Evolutionary conservation across 768 basidiomycete species (phyloP).

Genomic region (Cystofilobasidium macerans): DNA sequence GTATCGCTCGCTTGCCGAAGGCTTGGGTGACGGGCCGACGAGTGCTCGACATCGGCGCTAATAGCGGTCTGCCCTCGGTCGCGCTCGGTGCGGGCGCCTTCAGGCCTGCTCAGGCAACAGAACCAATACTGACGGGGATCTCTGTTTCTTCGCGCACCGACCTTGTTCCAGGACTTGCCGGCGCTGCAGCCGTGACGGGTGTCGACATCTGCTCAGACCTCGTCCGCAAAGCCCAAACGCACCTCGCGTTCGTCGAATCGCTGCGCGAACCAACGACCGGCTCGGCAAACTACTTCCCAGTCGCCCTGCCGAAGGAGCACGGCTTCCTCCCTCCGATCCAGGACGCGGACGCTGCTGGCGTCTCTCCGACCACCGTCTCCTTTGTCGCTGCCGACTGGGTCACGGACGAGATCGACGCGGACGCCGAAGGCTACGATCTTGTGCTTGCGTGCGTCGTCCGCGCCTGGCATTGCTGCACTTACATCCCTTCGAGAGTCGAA

Average conservation of each 20-base stretch:
- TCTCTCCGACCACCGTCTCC: constrained; percentile 67
- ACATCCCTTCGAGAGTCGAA: not conserved
- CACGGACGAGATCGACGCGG: constrained; percentile 45
- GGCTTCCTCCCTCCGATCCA: constrained; percentile 17
- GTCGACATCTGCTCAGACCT: constrained; percentile 21
- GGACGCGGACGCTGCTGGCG: not conserved
- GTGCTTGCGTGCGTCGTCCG: constrained; percentile 56
- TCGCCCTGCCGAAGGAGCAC: constrained; percentile 19
- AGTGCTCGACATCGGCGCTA: constrained; percentile 77
- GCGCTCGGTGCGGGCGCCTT: constrained; percentile 55
- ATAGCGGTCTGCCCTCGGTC: constrained; percentile 73
- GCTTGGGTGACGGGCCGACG: constrained; percentile 47
- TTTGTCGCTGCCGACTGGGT: constrained; percentile 70
- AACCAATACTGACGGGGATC: not conserved
- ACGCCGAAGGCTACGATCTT: constrained; percentile 55
- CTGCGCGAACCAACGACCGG: constrained; percentile 2
- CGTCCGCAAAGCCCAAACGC: constrained; percentile 8
- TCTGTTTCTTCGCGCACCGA: not conserved
- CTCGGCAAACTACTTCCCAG: constrained; percentile 16
- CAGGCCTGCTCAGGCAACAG: too few relatives aligned
- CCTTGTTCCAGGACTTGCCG: not conserved
- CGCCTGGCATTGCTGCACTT: not conserved
- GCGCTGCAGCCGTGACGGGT: not conserved
- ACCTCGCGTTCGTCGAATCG: constrained; percentile 22
- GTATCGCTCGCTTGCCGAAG: constrained; percentile 53